Percentiles rank a stretch among this genome's conserved stretches.
Evolutionary conservation across 108 stramenopile genomes (phyloP).

Genomic region (Pseudonitzschia delicatissima): DNA sequence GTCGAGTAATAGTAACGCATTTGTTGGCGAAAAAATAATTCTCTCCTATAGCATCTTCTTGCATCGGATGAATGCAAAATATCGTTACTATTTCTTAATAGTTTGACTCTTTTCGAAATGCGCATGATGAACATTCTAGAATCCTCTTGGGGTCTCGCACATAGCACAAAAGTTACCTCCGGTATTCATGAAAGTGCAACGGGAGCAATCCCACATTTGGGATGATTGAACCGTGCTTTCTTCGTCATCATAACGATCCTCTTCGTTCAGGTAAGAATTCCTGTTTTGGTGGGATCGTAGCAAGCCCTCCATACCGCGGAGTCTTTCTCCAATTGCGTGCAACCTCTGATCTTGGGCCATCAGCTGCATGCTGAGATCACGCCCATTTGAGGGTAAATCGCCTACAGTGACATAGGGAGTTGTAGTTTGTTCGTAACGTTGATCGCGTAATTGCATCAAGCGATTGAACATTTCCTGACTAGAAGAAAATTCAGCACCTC

Average conservation of each 20-base stretch:
- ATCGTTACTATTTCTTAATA: no score
- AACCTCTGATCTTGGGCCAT: not conserved
- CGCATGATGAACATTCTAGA: no score
- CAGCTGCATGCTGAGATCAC: not conserved
- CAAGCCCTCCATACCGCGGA: not conserved
- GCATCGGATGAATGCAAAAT: no score
- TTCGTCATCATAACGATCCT: not conserved
- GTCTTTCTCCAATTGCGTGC: not conserved
- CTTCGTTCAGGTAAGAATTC: not conserved
- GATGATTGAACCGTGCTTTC: not conserved
- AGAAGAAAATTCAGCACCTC: not conserved
- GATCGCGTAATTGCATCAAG: not conserved
- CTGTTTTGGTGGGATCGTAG: not conserved
- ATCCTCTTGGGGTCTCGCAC: no score
- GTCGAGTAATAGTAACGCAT: no score
- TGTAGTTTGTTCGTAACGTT: not conserved
- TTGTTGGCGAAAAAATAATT: no score
- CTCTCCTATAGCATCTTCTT: no score
- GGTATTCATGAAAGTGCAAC: slow-evolving; percentile 47
- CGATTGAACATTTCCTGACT: not conserved
- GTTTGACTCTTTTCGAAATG: no score
- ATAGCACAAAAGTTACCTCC: slow-evolving; percentile 38
- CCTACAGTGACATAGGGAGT: not conserved
- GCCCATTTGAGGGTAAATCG: not conserved
- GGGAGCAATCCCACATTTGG: slow-evolving; percentile 31